Evolutionary conservation across 2,329 filamentous ascomycete species (phyloP).

Genomic region (Cladosporium cucumerinum): DNA sequence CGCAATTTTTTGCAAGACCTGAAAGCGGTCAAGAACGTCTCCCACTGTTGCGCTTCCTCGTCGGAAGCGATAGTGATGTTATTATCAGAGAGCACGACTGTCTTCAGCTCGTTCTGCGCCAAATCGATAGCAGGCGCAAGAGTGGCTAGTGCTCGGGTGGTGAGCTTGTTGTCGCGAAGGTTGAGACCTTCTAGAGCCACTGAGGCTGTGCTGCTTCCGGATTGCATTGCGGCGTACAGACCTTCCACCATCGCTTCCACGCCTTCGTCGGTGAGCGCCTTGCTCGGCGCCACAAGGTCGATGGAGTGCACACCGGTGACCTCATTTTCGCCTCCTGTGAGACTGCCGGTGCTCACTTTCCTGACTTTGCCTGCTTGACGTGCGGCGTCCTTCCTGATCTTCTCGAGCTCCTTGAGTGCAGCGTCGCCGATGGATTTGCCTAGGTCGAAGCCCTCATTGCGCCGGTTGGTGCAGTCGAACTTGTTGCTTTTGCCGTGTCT

Average conservation of each 20-base stretch:
- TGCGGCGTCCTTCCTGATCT: constrained; percentile 30
- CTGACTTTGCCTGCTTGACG: constrained; percentile 26
- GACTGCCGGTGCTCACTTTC: constrained; percentile 29
- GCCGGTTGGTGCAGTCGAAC: constrained; percentile 43
- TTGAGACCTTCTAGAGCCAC: constrained; percentile 47
- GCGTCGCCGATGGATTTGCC: constrained; percentile 46
- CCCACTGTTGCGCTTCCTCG: constrained; percentile 41
- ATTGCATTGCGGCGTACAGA: constrained; percentile 40
- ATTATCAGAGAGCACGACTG: constrained; percentile 48
- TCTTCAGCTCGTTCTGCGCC: constrained; percentile 44
- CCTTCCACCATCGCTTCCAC: constrained; percentile 43
- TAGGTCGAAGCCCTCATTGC: constrained; percentile 45
- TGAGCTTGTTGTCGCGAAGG: constrained; percentile 45
- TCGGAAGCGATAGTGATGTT: constrained; percentile 39
- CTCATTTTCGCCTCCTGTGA: constrained; percentile 17
- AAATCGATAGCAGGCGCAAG: constrained; percentile 42
- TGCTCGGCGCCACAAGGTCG: constrained; percentile 47
- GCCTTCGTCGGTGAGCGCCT: constrained; percentile 46
- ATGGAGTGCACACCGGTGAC: constrained; percentile 27
- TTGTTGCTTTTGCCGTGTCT: constrained; percentile 34
- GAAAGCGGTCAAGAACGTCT: constrained; percentile 45
- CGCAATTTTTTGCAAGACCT: constrained; percentile 41
- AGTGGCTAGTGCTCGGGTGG: constrained; percentile 38
- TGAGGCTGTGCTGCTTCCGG: constrained; percentile 27
- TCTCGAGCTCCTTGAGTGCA: constrained; percentile 37